These are phyloP conservation scores for Misopates orontium DNA, from an alignment of 257 asterid genomes.

Conservation along the genomic window DNA sequence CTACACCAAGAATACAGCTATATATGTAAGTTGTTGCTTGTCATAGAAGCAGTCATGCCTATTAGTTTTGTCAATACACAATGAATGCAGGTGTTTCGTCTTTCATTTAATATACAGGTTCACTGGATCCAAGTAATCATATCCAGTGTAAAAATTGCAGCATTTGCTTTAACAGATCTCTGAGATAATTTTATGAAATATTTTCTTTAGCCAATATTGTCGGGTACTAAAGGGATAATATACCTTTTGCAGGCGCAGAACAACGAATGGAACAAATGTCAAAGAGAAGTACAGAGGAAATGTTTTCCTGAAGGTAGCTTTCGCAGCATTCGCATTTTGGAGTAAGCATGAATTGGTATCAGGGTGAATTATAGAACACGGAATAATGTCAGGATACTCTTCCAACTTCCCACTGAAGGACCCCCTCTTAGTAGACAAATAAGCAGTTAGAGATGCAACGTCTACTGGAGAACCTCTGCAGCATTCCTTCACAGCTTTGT, in stretches of 20 bases:
- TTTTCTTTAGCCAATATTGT: neutral
- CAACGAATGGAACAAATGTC: constrained; percentile 96
- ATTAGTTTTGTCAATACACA: no score
- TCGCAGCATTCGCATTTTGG: constrained; percentile 79
- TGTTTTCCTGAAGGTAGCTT: constrained; percentile 90
- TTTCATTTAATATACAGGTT: constrained; percentile 8
- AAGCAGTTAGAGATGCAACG: constrained; percentile 63
- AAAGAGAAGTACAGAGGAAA: constrained; percentile 96
- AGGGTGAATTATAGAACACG: constrained; percentile 92
- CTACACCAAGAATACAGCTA: no score
- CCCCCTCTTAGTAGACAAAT: constrained; percentile 50
- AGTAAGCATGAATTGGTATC: constrained; percentile 70
- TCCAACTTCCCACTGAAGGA: constrained; percentile 58
- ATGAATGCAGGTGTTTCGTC: no score
- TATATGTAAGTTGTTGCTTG: neutral
- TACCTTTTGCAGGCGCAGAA: constrained; percentile 96
- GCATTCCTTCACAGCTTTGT: constrained; percentile 95
- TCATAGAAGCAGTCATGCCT: neutral
- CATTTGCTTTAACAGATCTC: neutral
- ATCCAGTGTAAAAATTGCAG: neutral
- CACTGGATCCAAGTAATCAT: constrained; percentile 8
- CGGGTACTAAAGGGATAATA: constrained; percentile 8
- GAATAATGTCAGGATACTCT: constrained; percentile 74
- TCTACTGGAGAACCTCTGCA: constrained; percentile 94
- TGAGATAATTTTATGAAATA: neutral